Conservation (phyloP, 148 eudicot genomes). For the Chenopodium formosanum region DNA sequence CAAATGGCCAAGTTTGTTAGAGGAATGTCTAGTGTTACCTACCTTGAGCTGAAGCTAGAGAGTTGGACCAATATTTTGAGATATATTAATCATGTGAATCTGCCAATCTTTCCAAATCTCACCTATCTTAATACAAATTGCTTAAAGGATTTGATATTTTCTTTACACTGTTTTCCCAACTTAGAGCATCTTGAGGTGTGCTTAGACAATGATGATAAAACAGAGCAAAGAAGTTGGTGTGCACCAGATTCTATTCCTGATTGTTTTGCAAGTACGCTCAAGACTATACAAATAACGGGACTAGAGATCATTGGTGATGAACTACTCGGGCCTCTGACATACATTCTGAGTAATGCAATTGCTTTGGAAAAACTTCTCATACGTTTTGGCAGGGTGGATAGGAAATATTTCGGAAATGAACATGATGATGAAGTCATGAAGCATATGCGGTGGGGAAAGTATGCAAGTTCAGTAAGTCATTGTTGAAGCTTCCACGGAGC, state of each 20-base stretch:
- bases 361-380: not conserved
- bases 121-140: not conserved
- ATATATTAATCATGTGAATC: not conserved
- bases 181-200: not conserved
- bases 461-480: too few relatives aligned
- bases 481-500: too few relatives aligned
- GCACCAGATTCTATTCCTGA: not conserved
- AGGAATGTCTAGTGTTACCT: not conserved
- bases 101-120: not conserved
- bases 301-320: too few relatives aligned
- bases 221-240: not conserved
- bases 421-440: too few relatives aligned
- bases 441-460: too few relatives aligned
- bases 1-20: not conserved
- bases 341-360: too few relatives aligned
- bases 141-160: not conserved
- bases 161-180: not conserved
- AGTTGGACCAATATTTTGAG: too few relatives aligned
- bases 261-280: too few relatives aligned
- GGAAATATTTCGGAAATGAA: too few relatives aligned
- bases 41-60: not conserved
- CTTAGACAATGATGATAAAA: rapidly evolving
- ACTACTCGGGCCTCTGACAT: too few relatives aligned
- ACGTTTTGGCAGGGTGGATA: rapidly evolving
- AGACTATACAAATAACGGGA: too few relatives aligned